Conservation (phyloP, 2,329 filamentous ascomycete species). For the Drechslerella dactyloides region DNA sequence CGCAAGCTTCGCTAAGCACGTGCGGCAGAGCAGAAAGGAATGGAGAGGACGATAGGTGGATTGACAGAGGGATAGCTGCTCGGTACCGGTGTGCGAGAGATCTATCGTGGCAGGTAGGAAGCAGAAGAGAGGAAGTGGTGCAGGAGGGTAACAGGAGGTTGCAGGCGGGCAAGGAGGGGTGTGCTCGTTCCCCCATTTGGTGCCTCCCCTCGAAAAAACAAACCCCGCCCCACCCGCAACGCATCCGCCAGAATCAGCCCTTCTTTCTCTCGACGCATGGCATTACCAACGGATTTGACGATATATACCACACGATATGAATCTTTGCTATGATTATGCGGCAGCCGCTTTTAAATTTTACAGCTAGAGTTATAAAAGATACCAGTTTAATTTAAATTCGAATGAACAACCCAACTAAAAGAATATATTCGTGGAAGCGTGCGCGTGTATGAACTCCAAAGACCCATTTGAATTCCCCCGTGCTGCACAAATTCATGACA, state of each 20-base stretch:
- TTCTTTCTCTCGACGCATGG: too few relatives aligned
- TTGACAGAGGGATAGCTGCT: background rate
- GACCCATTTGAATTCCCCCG: constrained; percentile 27
- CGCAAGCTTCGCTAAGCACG: background rate
- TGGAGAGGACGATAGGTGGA: constrained; percentile 14
- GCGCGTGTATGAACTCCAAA: constrained; percentile 31
- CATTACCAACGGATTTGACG: too few relatives aligned
- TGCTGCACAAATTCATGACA: constrained; percentile 29
- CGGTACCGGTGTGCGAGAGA: constrained; percentile 2
- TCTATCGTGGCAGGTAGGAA: constrained; percentile 21
- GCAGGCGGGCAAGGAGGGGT: constrained; percentile 34
- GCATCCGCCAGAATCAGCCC: constrained; percentile 4
- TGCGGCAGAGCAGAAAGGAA: constrained; percentile 2
- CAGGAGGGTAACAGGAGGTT: constrained; percentile 2
- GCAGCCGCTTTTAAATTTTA: too few relatives aligned
- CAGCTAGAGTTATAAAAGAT: too few relatives aligned
- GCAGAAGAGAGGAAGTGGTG: constrained; percentile 25
- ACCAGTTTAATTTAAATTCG: background rate
- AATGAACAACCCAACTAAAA: background rate
- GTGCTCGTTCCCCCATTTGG: constrained; percentile 6
- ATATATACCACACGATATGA: too few relatives aligned
- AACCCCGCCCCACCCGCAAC: constrained; percentile 45
- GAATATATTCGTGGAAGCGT: constrained; percentile 26
- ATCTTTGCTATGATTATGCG: too few relatives aligned
- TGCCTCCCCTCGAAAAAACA: constrained; percentile 19